Percentiles rank a stretch among this genome's conserved stretches.
Evolutionary conservation across 441 rosid genomes (phyloP).

Genomic region (Bocquillonia castaneifolia): DNA sequence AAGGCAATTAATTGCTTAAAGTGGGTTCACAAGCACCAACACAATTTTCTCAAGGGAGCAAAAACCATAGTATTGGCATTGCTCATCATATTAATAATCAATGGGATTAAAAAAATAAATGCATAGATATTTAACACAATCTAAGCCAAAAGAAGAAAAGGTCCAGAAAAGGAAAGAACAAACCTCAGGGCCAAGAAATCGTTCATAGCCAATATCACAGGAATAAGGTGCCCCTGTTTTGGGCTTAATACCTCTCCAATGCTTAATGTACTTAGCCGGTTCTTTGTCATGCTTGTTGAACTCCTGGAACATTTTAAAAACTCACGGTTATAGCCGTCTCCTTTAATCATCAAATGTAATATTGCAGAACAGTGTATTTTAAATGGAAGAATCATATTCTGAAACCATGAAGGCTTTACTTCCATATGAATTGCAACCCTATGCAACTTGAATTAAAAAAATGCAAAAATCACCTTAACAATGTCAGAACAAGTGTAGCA

Average conservation of each 20-base stretch:
- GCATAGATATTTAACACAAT: constrained; percentile 16
- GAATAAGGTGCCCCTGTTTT: constrained; percentile 98
- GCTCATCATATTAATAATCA: constrained; percentile 8
- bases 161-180: constrained; percentile 24
- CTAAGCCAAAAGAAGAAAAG: constrained; percentile 12
- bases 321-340: constrained; percentile 1
- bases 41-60: constrained; percentile 7
- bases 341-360: not conserved
- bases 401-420: constrained; percentile 2
- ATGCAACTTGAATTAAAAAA: constrained; percentile 13
- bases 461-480: constrained; percentile 61
- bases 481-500: constrained; percentile 92
- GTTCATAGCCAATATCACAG: constrained; percentile 93
- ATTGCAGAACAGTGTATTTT: not conserved
- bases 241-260: constrained; percentile 90
- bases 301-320: constrained; percentile 56
- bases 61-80: constrained; percentile 7
- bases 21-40: not conserved
- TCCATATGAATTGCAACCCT: not conserved
- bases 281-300: constrained; percentile 97
- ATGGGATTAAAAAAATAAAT: not conserved
- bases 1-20: not conserved
- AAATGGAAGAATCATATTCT: not conserved
- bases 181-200: constrained; percentile 99
- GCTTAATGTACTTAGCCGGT: constrained; percentile 85